phyloP scores from a whole-genome alignment of 1,139 yeast genomes.

The Candida sp. region DNA sequence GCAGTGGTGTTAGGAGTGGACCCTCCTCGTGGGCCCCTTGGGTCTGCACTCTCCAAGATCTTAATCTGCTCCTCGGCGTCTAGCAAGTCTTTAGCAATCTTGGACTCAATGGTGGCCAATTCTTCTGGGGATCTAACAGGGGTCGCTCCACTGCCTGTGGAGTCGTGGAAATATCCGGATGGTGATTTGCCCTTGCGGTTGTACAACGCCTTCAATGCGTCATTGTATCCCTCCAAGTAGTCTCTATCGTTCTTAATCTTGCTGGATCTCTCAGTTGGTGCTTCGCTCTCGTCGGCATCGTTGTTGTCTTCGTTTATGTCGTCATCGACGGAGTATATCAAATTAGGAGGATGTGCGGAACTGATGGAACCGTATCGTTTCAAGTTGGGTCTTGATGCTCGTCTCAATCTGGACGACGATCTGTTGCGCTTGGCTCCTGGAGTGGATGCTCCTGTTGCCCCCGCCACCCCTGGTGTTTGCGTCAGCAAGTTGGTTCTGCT shows the following conservation, averaged over 20 bases:
- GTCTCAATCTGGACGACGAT: constrained; percentile 11
- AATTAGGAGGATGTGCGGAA: constrained; percentile 25
- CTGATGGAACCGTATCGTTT: constrained; percentile 22
- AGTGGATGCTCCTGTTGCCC: neutral
- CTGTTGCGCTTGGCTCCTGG: constrained; percentile 8
- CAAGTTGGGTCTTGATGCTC: constrained; percentile 24
- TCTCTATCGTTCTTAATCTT: constrained; percentile 48
- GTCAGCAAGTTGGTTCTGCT: constrained; percentile 12
- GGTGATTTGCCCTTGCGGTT: constrained; percentile 23
- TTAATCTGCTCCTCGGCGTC: constrained; percentile 25
- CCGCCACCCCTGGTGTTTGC: neutral
- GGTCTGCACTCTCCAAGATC: constrained; percentile 19
- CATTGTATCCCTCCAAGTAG: constrained; percentile 73
- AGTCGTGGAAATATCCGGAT: constrained; percentile 3
- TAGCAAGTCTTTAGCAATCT: constrained; percentile 20
- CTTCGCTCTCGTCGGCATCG: constrained; percentile 56
- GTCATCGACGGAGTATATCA: constrained; percentile 76
- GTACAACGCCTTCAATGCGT: constrained; percentile 57
- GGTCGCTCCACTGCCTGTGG: constrained; percentile 10
- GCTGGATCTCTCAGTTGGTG: constrained; percentile 19
- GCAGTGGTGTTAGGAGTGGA: neutral
- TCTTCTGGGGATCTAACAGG: constrained; percentile 10
- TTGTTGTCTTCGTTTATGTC: constrained; percentile 51
- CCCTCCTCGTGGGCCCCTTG: neutral
- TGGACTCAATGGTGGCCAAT: constrained; percentile 16